Evolutionary conservation across 2,329 filamentous ascomycete species (phyloP), one percentile per base, ranked within the genome.

Genomic region (Talaromyces sp.): DNA sequence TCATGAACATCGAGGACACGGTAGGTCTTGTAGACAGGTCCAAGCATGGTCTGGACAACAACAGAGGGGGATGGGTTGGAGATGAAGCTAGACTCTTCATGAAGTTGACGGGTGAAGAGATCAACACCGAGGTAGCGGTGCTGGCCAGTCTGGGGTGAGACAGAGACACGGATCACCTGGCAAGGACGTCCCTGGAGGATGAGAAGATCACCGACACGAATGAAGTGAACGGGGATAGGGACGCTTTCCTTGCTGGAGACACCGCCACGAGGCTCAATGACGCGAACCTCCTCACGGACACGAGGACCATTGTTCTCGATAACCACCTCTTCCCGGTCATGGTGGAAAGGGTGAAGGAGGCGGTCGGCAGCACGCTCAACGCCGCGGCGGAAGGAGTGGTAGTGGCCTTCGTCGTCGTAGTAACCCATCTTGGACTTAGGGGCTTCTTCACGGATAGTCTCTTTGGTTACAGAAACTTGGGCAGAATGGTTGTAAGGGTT

Each of bases 11-110:
- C 94, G 63, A 99, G 88, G 75, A 99, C 93, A 73, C 94, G 92
- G 88, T 99, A 99, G 85, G 97, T 94, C 91, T 97, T 97, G 91
- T 97, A 97, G 81, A 97, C 87, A 64, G 94, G 94, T 70, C 93
- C 94, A 67, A 96, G 89, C 91, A 99, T 97, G 81, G 93, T 97
- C 88, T 99, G 94, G 71, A 99, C 93, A 64, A 97, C 86, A 62
- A 99, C 94, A 68, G 90, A 96, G 68, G 93, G 93, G 66, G 89
- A 90, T 65, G 94, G 94, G 88, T 96, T 95, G 80, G 90, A 92
- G 81, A 97, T 87, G 81, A 96, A 97, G 70, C 89, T 93, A 59
- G 91, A 96, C 88, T 99, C 94, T 82, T 99, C 94, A 74, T 97
- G 91, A 66, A 99, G 86, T 83, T 97, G 91, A 85, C 96, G 96